phyloP scores from a whole-genome alignment of 495 filamentous ascomycete species.

The Xylaria grammica region DNA sequence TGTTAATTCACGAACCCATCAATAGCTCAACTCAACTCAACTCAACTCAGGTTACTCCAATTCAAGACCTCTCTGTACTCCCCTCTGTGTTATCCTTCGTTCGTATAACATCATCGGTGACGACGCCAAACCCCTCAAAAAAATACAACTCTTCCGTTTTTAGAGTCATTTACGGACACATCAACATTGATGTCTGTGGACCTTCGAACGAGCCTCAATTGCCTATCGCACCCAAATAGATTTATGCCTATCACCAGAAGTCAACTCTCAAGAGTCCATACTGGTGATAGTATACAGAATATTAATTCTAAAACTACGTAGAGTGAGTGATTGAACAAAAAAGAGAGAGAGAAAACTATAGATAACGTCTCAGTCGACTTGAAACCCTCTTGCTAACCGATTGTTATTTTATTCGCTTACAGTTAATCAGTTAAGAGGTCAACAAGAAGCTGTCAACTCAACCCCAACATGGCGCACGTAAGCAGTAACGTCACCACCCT shows the following conservation, averaged over 20 bases:
- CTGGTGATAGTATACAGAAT: constrained; percentile 66
- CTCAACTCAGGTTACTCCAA: not conserved
- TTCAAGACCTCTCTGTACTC: not conserved
- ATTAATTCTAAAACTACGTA: constrained; percentile 47
- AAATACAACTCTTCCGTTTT: constrained; percentile 26
- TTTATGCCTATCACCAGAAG: constrained; percentile 75
- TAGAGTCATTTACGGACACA: constrained; percentile 32
- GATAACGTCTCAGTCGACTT: not conserved
- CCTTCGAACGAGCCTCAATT: constrained; percentile 69
- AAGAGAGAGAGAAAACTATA: not conserved
- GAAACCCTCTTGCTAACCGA: not conserved
- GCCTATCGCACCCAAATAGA: constrained; percentile 71
- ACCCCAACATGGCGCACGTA: constrained; percentile 47
- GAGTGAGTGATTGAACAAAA: constrained; percentile 32
- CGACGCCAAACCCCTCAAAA: constrained; percentile 27
- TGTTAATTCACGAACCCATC: constrained; percentile 10
- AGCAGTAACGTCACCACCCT: constrained; percentile 41
- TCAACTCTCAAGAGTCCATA: constrained; percentile 73
- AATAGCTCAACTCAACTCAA: constrained; percentile 3
- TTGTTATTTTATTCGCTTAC: not conserved
- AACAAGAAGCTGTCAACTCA: constrained; percentile 19
- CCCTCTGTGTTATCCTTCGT: constrained; percentile 8
- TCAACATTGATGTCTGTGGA: constrained; percentile 78
- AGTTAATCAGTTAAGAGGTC: constrained; percentile 21
- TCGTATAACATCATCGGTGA: constrained; percentile 26